Conservation (phyloP, 805 yeast species). For the Candida bentonensis region DNA sequence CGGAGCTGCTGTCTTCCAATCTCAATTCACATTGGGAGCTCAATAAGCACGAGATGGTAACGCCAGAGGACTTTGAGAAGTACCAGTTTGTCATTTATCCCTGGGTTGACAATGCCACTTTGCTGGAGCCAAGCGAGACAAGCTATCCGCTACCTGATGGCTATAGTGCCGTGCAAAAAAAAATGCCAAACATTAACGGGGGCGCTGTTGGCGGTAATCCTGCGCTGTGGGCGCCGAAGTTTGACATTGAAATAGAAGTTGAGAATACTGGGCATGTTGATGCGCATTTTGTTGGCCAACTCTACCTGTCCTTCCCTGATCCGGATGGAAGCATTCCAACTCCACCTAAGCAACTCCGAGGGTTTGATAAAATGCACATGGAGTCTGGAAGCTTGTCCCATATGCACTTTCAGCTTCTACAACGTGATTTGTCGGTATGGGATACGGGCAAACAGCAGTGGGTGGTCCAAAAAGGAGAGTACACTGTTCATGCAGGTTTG, state of each 20-base stretch:
- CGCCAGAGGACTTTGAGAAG: not conserved
- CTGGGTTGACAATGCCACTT: not conserved
- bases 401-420: conserved; percentile 30
- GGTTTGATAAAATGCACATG: conserved; percentile 40
- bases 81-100: not conserved
- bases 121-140: not conserved
- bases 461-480: conserved; percentile 43
- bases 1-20: not conserved
- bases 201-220: conserved; percentile 51
- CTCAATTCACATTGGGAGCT: not conserved
- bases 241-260: conserved; percentile 32
- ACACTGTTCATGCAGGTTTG: conserved; percentile 34
- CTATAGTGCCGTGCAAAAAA: not conserved
- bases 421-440: conserved; percentile 45
- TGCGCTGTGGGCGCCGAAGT: conserved; percentile 40
- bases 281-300: conserved; percentile 38
- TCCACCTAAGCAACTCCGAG: conserved; percentile 37
- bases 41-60: not conserved
- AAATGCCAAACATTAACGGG: conserved; percentile 15
- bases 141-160: not conserved
- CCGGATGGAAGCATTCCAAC: conserved; percentile 24
- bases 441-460: conserved; percentile 41
- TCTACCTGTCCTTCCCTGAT: conserved; percentile 32
- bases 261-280: conserved; percentile 32
- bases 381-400: conserved; percentile 27